Evolutionary conservation across 2,329 filamentous ascomycete species (phyloP).

Genomic region (Aureobasidium sp.): DNA sequence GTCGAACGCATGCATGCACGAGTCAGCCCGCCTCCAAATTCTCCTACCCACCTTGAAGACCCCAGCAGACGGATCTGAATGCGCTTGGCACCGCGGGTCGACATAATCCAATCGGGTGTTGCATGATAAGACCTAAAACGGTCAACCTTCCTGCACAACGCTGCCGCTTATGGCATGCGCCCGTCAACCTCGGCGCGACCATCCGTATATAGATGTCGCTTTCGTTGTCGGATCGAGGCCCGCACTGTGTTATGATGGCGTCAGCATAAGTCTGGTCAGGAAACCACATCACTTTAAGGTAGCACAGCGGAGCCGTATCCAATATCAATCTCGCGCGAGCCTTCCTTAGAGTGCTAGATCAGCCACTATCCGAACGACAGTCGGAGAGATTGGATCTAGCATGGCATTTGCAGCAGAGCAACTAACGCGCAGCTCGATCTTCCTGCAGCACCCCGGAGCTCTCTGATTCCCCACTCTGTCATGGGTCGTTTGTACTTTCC

Average conservation of each 20-base stretch:
- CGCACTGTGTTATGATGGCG: not conserved
- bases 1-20: constrained; percentile 11
- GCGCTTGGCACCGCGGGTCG: not conserved
- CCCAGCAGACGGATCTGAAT: not conserved
- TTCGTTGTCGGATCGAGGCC: not conserved
- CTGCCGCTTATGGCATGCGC: constrained; percentile 10
- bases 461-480: not conserved
- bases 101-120: not conserved
- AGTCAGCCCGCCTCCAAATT: constrained; percentile 12
- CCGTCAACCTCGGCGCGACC: not conserved
- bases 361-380: not conserved
- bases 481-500: not conserved
- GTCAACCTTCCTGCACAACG: constrained; percentile 5
- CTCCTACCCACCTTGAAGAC: not conserved
- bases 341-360: not conserved
- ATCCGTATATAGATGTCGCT: constrained; percentile 2
- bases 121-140: constrained; percentile 4
- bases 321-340: not conserved
- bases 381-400: constrained; percentile 13
- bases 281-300: not conserved
- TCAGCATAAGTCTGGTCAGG: constrained; percentile 8
- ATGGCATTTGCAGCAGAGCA: constrained; percentile 5
- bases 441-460: constrained; percentile 1
- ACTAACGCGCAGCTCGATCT: constrained; percentile 9
- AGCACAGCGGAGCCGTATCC: constrained; percentile 9